A percentile compares a stretch with the other conserved stretches of the same genome.
Conservation (phyloP, 78 protist genomes). For the Tieghemostelium lacteum region DNA sequence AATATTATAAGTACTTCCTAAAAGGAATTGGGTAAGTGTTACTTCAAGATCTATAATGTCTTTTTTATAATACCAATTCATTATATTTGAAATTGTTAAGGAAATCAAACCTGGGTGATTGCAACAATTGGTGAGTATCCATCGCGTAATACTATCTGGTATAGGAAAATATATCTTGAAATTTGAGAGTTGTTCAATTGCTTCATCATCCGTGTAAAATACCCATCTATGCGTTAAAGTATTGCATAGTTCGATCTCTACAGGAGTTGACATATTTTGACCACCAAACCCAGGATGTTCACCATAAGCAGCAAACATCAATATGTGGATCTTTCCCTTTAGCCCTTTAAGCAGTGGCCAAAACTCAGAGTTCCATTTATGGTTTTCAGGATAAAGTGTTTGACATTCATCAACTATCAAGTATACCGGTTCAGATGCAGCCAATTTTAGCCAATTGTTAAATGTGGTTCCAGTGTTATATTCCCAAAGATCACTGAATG, state of each 20-base stretch:
- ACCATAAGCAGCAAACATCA: background rate
- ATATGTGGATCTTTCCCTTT: background rate
- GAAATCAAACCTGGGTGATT: background rate
- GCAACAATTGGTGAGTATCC: background rate
- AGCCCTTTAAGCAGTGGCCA: background rate
- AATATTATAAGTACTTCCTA: too few species aligned
- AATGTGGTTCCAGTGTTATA: background rate
- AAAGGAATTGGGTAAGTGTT: background rate
- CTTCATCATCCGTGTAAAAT: background rate
- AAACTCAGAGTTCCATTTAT: too few species aligned
- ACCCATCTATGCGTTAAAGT: background rate
- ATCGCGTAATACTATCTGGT: background rate
- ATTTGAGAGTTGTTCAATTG: background rate
- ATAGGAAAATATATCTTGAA: too few species aligned
- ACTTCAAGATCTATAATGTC: too few species aligned
- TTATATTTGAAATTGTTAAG: too few species aligned
- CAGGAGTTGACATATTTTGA: background rate
- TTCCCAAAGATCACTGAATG: background rate
- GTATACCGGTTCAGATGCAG: background rate
- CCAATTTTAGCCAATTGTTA: background rate
- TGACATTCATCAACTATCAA: background rate
- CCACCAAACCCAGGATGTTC: background rate
- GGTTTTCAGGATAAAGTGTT: background rate
- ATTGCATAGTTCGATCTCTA: background rate
- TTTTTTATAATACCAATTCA: too few species aligned